Evolutionary conservation across 2,329 filamentous ascomycete genomes (phyloP), one percentile per base, ranked within the genome.

Genomic region (Fusarium circinatum): DNA sequence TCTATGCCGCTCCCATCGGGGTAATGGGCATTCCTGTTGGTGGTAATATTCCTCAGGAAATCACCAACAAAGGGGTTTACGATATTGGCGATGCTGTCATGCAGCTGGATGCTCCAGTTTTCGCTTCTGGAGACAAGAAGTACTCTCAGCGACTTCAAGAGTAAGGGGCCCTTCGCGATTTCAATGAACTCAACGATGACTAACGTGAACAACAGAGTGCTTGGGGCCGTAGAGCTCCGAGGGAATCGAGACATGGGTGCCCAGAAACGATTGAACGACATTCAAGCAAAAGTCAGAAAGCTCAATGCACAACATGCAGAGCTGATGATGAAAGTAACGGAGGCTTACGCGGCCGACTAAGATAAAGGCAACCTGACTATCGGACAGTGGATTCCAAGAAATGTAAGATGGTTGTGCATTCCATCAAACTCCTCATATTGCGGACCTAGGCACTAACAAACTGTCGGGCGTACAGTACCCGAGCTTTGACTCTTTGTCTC

Each of bases 71-170:
- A 28, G 51, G 51, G 1, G 18, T 17, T 17, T 36, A 28, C 20
- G 51, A 54, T 2, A 54, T 54, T 5, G 24, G 51, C 18, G 34
- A 54, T 28, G 32, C 1, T 54, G 1, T 22, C 20, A 6, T 54
- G 32, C 49, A 38, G 2, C 2, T 54, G 24, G 34, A 54, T 0
- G 1, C 2, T 4, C 49, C 32, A 5, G 32, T 38, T 2, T 38
- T 54, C 4, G 2, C 10, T 12, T 0, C 49, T 13, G 24, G 24
- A 1, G 0, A 2, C 34, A 8, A 17, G 3, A 38, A 36, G 18
- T 54, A 54, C 34, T 26, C 34, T 15, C 24, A 38, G 0, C 9
- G 51, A 2, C 34, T 54, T 20, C 51, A n/a, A 4, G 4, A 28
- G 51, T 28, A 36, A 28, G 34, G 8, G 3, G 1, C 6, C 11